Percentiles rank a stretch among this genome's conserved stretches.
Conservation (phyloP, 305 asterid genomes). For the Lippia alba region DNA sequence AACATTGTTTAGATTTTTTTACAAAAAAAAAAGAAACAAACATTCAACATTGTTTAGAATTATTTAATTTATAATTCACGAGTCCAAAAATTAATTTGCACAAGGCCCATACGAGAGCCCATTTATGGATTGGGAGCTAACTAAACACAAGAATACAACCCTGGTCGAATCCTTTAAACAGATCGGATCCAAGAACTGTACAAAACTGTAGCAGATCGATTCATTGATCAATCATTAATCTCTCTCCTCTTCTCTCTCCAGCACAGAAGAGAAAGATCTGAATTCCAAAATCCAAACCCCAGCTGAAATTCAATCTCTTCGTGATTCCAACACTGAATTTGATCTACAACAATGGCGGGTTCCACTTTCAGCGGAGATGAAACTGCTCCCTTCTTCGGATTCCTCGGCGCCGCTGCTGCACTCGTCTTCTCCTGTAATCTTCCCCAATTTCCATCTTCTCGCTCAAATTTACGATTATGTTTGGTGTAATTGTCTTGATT, state of each 20-base stretch:
- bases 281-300: constrained; percentile 24
- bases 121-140: too few species aligned
- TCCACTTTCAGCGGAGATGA: constrained; percentile 73
- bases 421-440: constrained; percentile 64
- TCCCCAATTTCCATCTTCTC: not conserved
- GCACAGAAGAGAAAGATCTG: constrained; percentile 22
- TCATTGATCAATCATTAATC: not conserved
- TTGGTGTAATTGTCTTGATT: not conserved
- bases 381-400: constrained; percentile 77
- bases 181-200: not conserved
- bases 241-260: not conserved
- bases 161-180: not conserved
- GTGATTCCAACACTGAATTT: constrained; percentile 24
- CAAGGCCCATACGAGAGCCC: too few species aligned
- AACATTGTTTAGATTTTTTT: too few species aligned
- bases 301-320: not conserved
- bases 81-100: too few species aligned
- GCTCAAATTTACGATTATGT: not conserved
- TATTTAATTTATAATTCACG: too few species aligned
- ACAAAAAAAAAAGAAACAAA: too few species aligned
- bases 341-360: constrained; percentile 43
- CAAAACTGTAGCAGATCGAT: not conserved
- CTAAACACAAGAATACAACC: not conserved
- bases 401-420: constrained; percentile 71
- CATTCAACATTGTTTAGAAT: too few species aligned